Base-by-base conservation (phyloP, 176 grass and related monocot genomes). In the Chloris gayana region DNA sequence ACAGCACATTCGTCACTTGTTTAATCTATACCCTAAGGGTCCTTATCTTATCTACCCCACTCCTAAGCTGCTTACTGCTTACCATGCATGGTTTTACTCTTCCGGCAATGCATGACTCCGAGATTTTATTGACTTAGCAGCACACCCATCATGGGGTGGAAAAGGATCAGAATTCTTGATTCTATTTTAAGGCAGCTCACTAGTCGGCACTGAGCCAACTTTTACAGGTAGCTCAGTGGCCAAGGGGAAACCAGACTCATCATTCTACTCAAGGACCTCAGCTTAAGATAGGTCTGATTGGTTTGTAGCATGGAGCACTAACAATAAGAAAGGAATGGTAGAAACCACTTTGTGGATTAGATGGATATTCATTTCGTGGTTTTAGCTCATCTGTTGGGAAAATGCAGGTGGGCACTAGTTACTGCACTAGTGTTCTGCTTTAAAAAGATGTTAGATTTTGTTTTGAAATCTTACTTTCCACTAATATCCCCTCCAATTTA, bases 61-160 rank as follows among this genome's bases (percentile, higher is more conserved):
- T 14, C 41, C 33, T 57, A 14, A 29, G 41, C 27, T 32, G 14
- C 32, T 35, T 38, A 18, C 14, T n/a, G n/a, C n/a, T n/a, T n/a
- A n/a, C n/a, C 47, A 50, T 50, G 39, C 14, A 58, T 60, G 3
- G 4, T 17, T 24, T 19, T 67, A 65, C 22, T 67, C 22, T 79
- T 72, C 7, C 74, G 45, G 14, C 41, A 44, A 39, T 61, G 80
- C 53, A 76, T n/a, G 35, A 11, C 9, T 11, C 41, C 9, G 58
- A 62, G 51, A 86, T 82, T 51, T 78, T 67, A 90, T 75, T 44
- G 73, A 33, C 60, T 72, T 19, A 21, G 34, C 31, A 25, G 63
- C 25, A 47, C 25, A n/a, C 0, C 42, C 11, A 18, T 44, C 11
- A 18, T 44, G 67, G 30, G 63, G 12, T 74, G 64, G 82, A 56